A percentile compares a stretch with the other conserved stretches of the same genome.
Conservation (phyloP, 495 filamentous ascomycete genomes). For the Diplogelasinospora grovesii region DNA sequence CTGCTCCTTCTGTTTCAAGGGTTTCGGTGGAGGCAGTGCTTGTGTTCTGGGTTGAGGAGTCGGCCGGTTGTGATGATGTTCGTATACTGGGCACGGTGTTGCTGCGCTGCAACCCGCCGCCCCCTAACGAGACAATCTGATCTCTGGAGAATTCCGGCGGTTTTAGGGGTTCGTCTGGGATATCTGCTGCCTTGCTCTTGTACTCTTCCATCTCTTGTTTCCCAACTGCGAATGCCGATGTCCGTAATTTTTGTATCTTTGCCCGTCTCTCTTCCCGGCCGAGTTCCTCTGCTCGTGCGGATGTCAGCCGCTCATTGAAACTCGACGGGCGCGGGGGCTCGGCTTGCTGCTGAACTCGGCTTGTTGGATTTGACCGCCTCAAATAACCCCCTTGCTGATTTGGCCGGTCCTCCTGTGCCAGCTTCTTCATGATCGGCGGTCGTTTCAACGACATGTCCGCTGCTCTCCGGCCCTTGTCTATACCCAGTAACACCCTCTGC, state of each 20-base stretch:
- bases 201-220: constrained; percentile 59
- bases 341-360: constrained; percentile 10
- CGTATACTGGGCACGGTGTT: constrained; percentile 45
- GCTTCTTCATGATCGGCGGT: constrained; percentile 47
- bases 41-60: too few relatives aligned
- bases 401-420: constrained; percentile 18
- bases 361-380: constrained; percentile 35
- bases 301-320: constrained; percentile 83
- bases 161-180: constrained; percentile 41
- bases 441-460: constrained; percentile 80
- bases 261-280: constrained; percentile 48
- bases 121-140: constrained; percentile 51
- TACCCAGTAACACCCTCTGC: constrained; percentile 71
- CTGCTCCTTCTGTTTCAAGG: constrained; percentile 26
- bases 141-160: constrained; percentile 53
- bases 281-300: constrained; percentile 51
- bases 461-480: constrained; percentile 80
- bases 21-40: neutral
- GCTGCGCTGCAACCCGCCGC: constrained; percentile 40
- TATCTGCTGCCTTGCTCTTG: constrained; percentile 52
- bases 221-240: constrained; percentile 64
- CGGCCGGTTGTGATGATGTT: constrained; percentile 11
- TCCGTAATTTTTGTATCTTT: constrained; percentile 53
- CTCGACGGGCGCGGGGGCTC: constrained; percentile 50
- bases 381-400: constrained; percentile 31